Evolutionary conservation across 176 grass and related monocot genomes (phyloP), one percentile per base, ranked within the genome.

Genomic region (Cocos nucifera): DNA sequence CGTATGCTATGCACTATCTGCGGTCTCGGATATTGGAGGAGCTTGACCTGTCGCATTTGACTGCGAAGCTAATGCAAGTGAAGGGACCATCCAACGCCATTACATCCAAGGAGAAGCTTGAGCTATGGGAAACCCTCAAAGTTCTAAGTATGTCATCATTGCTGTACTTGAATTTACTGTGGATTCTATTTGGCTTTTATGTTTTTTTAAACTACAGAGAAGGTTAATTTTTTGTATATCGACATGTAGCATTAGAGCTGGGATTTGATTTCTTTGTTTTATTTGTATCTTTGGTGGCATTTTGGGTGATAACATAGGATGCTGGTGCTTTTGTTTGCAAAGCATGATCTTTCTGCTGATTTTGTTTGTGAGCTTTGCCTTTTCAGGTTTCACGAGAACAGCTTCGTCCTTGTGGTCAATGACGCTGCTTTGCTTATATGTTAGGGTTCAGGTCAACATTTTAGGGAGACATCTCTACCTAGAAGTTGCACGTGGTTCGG

Each of bases 381-480:
- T 70, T 30, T 19, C 75, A 98, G 94, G 87, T 83, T 98, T 98
- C 70, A 93, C 88, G 22, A 84, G 82, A 80, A 83, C 88, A 22
- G 77, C 77, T 28, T 76, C 82, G 76, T 82, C 94, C 20, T 53
- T 93, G 27, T 98, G 94, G 94, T 73, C 94, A 1, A 78, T 93
- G 76, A 86, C 94, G 49, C 58, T 98, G 82, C 79, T 98, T 70
- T 89, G 88, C 79, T 82, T 98, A 69, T 98, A 98, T 73, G 79
- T 89, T 39, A 86, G 88, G 73, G 87, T 98, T 75, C 94, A 98
- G 73, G 88, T 93, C 58, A 98, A 89, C 56, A 90, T 98, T 54
- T 83, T 98, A 79, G 94, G 87, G 26, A 85, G 94, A 60, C 94
- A 98, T 78, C 85, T 98, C 26, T 92, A 92, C 72, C 69, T 98